phyloP scores from a whole-genome alignment of 2,329 filamentous ascomycete species.

The Colletotrichum coccodes region DNA sequence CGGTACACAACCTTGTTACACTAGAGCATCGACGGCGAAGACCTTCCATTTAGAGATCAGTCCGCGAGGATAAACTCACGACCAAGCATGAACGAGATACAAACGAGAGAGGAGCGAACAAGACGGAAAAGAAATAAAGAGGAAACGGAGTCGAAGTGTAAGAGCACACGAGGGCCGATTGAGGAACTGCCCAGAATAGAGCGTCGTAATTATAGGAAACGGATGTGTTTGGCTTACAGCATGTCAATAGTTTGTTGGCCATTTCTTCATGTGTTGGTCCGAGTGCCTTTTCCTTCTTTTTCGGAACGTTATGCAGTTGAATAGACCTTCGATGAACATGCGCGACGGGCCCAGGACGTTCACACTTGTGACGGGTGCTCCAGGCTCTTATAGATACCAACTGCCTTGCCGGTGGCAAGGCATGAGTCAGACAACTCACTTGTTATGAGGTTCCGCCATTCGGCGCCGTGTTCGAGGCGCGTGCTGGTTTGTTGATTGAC shows the following conservation, averaged over 20 bases:
- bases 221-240: not conserved
- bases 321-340: not conserved
- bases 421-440: not conserved
- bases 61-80: not conserved
- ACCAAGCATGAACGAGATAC: not conserved
- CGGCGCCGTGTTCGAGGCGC: not conserved
- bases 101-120: not conserved
- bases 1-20: not conserved
- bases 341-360: too few species aligned
- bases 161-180: too few species aligned
- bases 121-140: too few species aligned
- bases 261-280: too few species aligned
- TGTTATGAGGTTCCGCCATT: not conserved
- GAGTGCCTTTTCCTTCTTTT: too few species aligned
- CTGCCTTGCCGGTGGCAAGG: not conserved
- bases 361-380: too few species aligned
- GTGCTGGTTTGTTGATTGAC: not conserved
- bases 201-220: too few species aligned
- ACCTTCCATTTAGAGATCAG: not conserved
- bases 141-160: too few species aligned
- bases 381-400: not conserved
- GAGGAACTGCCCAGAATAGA: too few species aligned
- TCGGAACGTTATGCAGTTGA: not conserved
- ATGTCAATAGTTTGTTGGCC: too few species aligned
- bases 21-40: not conserved